Evolutionary conservation across 1,139 yeast genomes (phyloP).

Genomic region (Yamadazyma siamensis): DNA sequence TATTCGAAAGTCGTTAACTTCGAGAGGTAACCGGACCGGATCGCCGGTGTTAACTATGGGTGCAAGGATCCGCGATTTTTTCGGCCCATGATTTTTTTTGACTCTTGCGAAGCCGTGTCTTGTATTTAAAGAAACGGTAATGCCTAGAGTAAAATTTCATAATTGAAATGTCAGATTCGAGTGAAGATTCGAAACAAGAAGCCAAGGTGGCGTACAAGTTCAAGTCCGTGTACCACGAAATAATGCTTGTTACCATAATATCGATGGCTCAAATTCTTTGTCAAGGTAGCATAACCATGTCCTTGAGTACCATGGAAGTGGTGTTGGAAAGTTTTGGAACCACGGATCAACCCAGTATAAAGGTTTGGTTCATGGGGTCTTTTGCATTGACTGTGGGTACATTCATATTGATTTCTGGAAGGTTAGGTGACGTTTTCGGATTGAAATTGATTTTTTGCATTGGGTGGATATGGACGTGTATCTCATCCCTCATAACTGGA

Average conservation of each 20-base stretch:
- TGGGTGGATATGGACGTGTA: slow-evolving; percentile 43
- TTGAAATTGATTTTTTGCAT: slow-evolving; percentile 36
- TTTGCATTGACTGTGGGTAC: slow-evolving; percentile 58
- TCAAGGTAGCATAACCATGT: slow-evolving; percentile 40
- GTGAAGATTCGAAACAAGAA: background rate
- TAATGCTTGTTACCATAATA: slow-evolving; percentile 25
- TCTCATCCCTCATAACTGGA: slow-evolving; percentile 50
- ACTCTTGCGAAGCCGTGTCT: background rate
- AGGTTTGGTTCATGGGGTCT: slow-evolving; percentile 58
- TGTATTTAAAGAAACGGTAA: slow-evolving; percentile 1
- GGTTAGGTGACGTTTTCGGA: slow-evolving; percentile 56
- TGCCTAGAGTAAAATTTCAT: background rate
- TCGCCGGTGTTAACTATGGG: slow-evolving; percentile 10
- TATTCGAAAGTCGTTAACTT: slow-evolving; percentile 12
- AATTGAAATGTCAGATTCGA: background rate
- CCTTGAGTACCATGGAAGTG: slow-evolving; percentile 38
- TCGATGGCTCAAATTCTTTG: slow-evolving; percentile 39
- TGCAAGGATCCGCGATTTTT: slow-evolving; percentile 8
- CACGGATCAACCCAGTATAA: slow-evolving; percentile 16
- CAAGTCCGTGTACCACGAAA: slow-evolving; percentile 24
- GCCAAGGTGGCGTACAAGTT: slow-evolving; percentile 10
- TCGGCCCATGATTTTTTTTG: slow-evolving; percentile 1
- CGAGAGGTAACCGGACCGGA: slow-evolving; percentile 1
- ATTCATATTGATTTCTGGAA: slow-evolving; percentile 57
- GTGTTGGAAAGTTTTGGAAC: slow-evolving; percentile 26